Conservation (phyloP, 2,329 filamentous ascomycete species). For the Fusarium mexicanum region DNA sequence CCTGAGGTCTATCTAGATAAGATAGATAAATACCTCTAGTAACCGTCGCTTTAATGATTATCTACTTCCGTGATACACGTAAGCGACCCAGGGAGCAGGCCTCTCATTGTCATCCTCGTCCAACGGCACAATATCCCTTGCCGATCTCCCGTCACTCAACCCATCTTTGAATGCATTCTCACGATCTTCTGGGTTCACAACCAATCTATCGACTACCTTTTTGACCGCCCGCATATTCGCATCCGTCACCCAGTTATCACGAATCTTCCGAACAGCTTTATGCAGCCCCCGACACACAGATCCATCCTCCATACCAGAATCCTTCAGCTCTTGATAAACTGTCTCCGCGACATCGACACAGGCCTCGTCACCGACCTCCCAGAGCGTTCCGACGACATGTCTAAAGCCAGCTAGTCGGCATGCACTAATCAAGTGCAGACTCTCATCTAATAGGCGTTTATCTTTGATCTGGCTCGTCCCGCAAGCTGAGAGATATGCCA, state of each 20-base stretch:
- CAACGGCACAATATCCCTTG: background rate
- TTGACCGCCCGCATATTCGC: background rate
- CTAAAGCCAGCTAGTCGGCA: background rate
- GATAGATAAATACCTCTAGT: background rate
- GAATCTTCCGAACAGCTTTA: background rate
- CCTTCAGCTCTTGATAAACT: background rate
- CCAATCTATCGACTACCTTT: fast-evolving
- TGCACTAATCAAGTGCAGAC: background rate
- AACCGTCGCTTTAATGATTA: background rate
- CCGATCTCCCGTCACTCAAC: fast-evolving
- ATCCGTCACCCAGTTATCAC: background rate
- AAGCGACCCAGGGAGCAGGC: background rate
- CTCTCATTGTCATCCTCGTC: background rate
- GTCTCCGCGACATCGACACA: background rate
- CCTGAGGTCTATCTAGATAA: background rate
- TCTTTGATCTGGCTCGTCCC: background rate
- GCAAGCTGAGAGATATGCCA: background rate
- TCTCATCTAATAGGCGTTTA: background rate
- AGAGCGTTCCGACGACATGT: background rate
- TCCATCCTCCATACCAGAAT: background rate
- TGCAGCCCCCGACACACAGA: background rate
- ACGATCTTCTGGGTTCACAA: fast-evolving
- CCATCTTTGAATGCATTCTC: too few relatives aligned
- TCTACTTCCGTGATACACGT: background rate
- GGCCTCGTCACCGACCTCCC: background rate